A percentile compares a stretch with the other conserved stretches of the same genome.
phyloP scores from a whole-genome alignment of 2,329 filamentous ascomycete species.

The Paecilomyces dactylethromorphus region DNA sequence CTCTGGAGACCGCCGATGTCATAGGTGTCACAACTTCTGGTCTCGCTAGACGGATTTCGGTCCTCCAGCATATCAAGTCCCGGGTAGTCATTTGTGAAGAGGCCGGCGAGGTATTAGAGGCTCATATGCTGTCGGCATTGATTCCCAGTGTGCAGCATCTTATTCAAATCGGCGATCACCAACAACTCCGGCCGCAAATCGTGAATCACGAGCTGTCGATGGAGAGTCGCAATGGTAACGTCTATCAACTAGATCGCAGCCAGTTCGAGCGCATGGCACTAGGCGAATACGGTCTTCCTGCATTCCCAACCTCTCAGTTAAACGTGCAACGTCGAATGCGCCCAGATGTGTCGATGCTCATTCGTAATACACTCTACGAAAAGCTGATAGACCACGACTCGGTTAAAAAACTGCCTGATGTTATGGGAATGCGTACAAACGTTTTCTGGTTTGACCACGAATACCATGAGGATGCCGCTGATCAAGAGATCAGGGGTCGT shows the following conservation, averaged over 20 bases:
- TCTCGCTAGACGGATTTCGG: slow-evolving; percentile 40
- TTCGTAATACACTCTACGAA: slow-evolving; percentile 54
- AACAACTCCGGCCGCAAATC: slow-evolving; percentile 36
- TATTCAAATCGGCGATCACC: slow-evolving; percentile 40
- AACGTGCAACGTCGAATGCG: slow-evolving; percentile 60
- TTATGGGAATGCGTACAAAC: slow-evolving; percentile 42
- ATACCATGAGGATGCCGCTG: slow-evolving; percentile 28
- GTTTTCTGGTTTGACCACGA: slow-evolving; percentile 50
- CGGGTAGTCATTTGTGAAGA: slow-evolving; percentile 39
- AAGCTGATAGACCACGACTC: slow-evolving; percentile 45
- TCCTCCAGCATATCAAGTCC: slow-evolving; percentile 37
- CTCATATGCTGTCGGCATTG: slow-evolving; percentile 35
- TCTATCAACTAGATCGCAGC: slow-evolving; percentile 43
- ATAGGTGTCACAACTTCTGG: slow-evolving; percentile 51
- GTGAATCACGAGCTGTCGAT: slow-evolving; percentile 29
- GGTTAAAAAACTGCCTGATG: slow-evolving; percentile 31
- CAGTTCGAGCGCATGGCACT: slow-evolving; percentile 48
- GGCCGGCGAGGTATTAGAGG: slow-evolving; percentile 38
- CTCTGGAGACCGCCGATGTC: slow-evolving; percentile 36
- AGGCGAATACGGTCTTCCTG: slow-evolving; percentile 9
- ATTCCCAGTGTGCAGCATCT: slow-evolving; percentile 36
- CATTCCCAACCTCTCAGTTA: slow-evolving; percentile 36
- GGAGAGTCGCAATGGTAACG: slow-evolving; percentile 26
- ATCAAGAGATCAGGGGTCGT: slow-evolving; percentile 19
- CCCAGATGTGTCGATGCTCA: slow-evolving; percentile 53